Conservation (phyloP, 2,329 filamentous ascomycete genomes). For the Alternaria conjuncta region DNA sequence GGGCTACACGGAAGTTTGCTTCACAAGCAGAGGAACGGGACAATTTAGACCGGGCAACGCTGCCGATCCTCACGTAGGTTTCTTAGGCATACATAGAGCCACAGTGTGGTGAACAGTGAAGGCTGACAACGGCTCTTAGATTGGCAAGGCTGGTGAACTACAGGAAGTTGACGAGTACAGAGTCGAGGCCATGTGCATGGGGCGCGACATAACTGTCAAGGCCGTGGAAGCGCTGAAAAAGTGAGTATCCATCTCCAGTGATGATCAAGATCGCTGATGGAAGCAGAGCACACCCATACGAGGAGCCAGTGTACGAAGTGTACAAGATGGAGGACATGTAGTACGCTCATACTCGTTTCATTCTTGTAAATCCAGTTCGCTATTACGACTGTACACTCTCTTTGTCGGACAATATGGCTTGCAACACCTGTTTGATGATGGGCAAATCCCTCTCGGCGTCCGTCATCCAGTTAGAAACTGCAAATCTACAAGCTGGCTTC, state of each 20-base stretch:
- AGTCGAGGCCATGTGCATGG: constrained; percentile 68
- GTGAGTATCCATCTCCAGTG: constrained; percentile 34
- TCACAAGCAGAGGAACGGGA: constrained; percentile 60
- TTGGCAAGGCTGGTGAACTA: constrained; percentile 64
- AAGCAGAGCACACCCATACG: constrained; percentile 54
- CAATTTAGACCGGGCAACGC: constrained; percentile 69
- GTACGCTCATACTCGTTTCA: background rate
- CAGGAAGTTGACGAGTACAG: constrained; percentile 67
- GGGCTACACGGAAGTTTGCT: constrained; percentile 54
- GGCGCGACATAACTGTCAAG: constrained; percentile 61
- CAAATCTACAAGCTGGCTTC: constrained; percentile 76
- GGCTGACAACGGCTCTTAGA: constrained; percentile 33
- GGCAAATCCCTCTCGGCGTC: constrained; percentile 70
- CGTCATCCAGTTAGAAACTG: constrained; percentile 84
- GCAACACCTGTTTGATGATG: constrained; percentile 70
- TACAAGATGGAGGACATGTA: constrained; percentile 55
- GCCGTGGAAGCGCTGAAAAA: constrained; percentile 70
- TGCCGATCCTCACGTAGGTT: constrained; percentile 62
- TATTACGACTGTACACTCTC: background rate
- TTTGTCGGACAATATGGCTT: constrained; percentile 33
- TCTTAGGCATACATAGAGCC: background rate
- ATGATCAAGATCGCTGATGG: background rate
- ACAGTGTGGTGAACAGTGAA: background rate
- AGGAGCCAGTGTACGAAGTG: constrained; percentile 55
- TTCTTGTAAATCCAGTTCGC: too few species aligned